Conservation (phyloP, 257 asterid genomes). For the Solanum acaule region DNA sequence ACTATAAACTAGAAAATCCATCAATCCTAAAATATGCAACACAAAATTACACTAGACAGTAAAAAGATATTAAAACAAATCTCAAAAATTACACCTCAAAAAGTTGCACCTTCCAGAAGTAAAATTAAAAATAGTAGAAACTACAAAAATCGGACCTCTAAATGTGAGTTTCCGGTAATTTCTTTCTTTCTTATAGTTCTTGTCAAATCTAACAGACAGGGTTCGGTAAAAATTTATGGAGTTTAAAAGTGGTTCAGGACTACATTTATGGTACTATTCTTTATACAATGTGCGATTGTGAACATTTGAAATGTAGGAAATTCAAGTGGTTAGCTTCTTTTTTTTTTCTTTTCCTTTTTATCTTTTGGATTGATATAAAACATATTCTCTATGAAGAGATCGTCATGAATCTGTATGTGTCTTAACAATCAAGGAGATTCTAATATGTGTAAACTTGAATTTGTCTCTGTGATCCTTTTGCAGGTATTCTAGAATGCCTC, state of each 20-base stretch:
- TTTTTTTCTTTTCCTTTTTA: neutral
- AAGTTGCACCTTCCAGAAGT: neutral
- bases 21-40: neutral
- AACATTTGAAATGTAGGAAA: neutral
- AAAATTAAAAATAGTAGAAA: neutral
- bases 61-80: neutral
- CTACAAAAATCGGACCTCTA: neutral
- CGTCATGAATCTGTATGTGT: neutral
- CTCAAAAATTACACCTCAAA: neutral
- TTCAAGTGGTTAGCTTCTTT: neutral
- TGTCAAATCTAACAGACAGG: neutral
- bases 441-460: constrained; percentile 5
- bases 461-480: constrained; percentile 6
- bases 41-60: neutral
- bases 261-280: neutral
- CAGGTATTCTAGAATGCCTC: constrained; percentile 89
- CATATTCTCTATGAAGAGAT: neutral
- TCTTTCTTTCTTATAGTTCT: neutral
- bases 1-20: neutral
- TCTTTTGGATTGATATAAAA: neutral
- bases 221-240: neutral
- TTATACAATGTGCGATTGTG: neutral
- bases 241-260: neutral
- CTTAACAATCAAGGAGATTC: neutral
- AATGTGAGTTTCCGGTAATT: neutral